phyloP scores from a whole-genome alignment of 2,329 filamentous ascomycete species.

The Claviceps sp. region DNA sequence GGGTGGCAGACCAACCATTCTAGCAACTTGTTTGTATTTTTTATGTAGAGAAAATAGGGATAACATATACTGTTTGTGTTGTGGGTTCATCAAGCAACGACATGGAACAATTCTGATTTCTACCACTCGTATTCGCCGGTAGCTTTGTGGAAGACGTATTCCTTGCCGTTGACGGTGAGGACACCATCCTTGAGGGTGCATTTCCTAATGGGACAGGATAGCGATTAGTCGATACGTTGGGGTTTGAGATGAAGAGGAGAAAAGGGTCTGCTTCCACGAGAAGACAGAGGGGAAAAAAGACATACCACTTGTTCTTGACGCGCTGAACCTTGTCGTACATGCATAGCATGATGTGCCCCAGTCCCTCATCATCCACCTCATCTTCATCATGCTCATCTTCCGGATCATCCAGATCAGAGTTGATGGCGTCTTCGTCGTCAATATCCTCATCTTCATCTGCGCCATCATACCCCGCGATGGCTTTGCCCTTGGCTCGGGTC shows the following conservation, averaged over 20 bases:
- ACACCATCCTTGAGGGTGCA: constrained; percentile 96
- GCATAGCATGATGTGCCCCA: constrained; percentile 89
- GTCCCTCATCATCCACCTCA: constrained; percentile 73
- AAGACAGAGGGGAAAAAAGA: constrained; percentile 6
- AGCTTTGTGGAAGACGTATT: constrained; percentile 97
- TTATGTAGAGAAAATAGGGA: not conserved
- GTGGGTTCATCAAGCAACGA: not conserved
- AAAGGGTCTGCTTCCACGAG: constrained; percentile 2
- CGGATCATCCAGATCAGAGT: constrained; percentile 91
- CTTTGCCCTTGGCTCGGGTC: constrained; percentile 13
- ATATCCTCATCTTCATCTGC: constrained; percentile 45
- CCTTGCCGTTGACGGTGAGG: constrained; percentile 81
- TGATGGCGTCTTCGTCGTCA: constrained; percentile 89
- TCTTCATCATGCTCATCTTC: constrained; percentile 77
- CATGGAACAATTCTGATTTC: not conserved
- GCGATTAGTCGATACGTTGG: not conserved
- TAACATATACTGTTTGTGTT: not conserved
- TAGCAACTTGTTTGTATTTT: too few relatives aligned
- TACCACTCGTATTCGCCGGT: constrained; percentile 98
- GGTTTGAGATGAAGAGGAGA: not conserved
- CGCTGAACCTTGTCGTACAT: constrained; percentile 99
- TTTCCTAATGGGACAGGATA: constrained; percentile 47
- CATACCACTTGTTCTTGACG: constrained; percentile 93
- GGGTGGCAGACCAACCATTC: too few relatives aligned
- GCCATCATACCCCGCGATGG: constrained; percentile 46